Evolutionary conservation across 2,329 filamentous ascomycete species (phyloP).

Genomic region (Beauveria medogensis): DNA sequence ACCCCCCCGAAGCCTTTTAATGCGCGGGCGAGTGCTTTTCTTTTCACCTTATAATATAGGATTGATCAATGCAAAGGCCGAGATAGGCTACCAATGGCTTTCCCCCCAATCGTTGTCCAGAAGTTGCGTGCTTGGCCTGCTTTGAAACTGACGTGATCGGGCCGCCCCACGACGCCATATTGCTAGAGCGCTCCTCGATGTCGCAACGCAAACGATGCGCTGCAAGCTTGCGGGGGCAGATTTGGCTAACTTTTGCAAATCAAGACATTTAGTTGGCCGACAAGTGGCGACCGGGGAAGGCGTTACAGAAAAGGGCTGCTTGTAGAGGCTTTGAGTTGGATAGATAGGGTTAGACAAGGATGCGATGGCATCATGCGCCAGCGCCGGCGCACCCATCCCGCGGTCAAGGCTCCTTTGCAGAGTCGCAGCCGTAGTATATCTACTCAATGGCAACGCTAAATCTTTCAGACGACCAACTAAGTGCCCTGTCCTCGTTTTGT

Average conservation of each 20-base stretch:
- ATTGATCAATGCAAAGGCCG: not conserved
- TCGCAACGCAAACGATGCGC: not conserved
- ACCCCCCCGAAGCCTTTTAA: not conserved
- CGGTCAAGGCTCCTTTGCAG: not conserved
- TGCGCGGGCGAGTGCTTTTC: not conserved
- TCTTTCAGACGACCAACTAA: not conserved
- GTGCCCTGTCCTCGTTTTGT: no score
- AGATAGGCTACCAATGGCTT: not conserved
- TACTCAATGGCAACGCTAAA: not conserved
- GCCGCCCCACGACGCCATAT: slow-evolving; percentile 10
- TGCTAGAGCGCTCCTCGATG: not conserved
- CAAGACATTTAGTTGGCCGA: not conserved
- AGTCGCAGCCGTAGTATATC: not conserved
- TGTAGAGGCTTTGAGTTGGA: not conserved
- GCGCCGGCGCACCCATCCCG: not conserved
- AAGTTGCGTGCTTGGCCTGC: slow-evolving; percentile 6
- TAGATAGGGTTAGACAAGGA: not conserved
- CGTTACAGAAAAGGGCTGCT: not conserved
- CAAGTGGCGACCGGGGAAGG: no score
- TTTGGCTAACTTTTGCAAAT: no score
- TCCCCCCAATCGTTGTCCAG: no score
- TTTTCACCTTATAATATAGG: no score
- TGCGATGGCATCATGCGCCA: slow-evolving; percentile 4
- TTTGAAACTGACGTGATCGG: slow-evolving; percentile 9
- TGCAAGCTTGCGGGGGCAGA: not conserved